These are phyloP conservation scores for Fusarium sacchari DNA, from an alignment of 2,329 filamentous ascomycete species.

Conservation along the genomic window DNA sequence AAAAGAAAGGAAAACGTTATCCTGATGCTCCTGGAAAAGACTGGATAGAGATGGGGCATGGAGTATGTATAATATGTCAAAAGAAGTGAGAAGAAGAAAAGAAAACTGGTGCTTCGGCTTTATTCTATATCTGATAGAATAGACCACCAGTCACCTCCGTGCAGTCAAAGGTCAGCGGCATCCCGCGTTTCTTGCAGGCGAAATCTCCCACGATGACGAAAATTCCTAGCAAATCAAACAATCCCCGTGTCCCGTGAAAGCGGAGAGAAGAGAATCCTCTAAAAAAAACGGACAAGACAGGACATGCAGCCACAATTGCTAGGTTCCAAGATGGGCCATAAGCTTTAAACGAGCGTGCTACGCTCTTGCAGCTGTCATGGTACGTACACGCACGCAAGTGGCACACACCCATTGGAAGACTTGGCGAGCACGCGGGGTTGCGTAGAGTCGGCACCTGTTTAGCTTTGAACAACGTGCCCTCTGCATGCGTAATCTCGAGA, in stretches of 20 bases:
- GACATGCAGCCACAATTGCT: background rate
- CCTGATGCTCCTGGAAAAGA: background rate
- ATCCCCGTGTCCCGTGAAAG: constrained; percentile 1
- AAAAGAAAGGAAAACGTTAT: background rate
- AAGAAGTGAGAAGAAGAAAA: background rate
- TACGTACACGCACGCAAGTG: background rate
- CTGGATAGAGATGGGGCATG: background rate
- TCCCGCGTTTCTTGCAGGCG: background rate
- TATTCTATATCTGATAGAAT: background rate
- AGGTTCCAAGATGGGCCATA: background rate
- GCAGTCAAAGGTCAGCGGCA: background rate
- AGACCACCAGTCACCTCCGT: background rate
- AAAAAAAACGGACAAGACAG: background rate
- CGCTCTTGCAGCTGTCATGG: background rate
- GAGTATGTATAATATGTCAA: background rate
- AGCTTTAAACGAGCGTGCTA: background rate
- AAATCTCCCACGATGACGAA: constrained; percentile 1
- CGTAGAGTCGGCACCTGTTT: background rate
- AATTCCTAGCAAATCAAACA: background rate
- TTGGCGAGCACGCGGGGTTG: background rate
- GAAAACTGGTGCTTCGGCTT: background rate
- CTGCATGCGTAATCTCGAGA: background rate
- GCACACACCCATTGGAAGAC: background rate
- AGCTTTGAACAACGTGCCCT: background rate
- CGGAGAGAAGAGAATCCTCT: constrained; percentile 46